Evolutionary conservation across 768 basidiomycete genomes (phyloP).

Genomic region (Amylocystis lapponica): DNA sequence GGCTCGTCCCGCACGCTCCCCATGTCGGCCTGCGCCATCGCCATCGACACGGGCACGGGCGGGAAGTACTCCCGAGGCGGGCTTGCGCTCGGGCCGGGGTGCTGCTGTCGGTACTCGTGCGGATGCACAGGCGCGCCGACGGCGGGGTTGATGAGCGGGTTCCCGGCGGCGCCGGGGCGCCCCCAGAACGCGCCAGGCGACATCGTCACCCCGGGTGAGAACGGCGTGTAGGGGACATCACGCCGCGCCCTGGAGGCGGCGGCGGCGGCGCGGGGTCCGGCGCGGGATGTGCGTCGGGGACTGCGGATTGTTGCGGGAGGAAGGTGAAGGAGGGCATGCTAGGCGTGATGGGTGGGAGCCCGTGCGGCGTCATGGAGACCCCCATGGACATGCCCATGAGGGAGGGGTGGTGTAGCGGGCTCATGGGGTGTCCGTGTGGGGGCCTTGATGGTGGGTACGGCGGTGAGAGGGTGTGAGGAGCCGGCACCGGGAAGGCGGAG

Average conservation of each 20-base stretch:
- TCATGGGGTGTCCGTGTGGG: constrained; percentile 24
- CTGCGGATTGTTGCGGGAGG: constrained; percentile 46
- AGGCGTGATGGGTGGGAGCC: constrained; percentile 91
- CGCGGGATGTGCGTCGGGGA: constrained; percentile 29
- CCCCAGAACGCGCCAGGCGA: constrained; percentile 75
- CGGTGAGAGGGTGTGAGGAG: constrained; percentile 30
- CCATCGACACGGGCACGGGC: constrained; percentile 24
- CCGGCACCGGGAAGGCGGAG: constrained; percentile 37
- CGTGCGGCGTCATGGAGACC: constrained; percentile 60
- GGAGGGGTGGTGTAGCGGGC: constrained; percentile 36
- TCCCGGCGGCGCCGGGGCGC: constrained; percentile 36
- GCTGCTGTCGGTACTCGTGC: constrained; percentile 7
- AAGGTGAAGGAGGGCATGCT: constrained; percentile 96
- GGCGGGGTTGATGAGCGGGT: constrained; percentile 49
- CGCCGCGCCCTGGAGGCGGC: too few species aligned
- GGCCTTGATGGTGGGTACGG: constrained; percentile 25
- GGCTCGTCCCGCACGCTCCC: constrained; percentile 10
- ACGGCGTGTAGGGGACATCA: constrained; percentile 31
- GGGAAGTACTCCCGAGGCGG: constrained; percentile 36
- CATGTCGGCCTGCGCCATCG: constrained; percentile 7
- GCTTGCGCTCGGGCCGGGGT: neutral
- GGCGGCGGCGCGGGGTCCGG: constrained; percentile 20
- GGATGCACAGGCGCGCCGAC: constrained; percentile 53
- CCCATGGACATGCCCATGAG: constrained; percentile 21
- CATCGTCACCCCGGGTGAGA: constrained; percentile 71